Evolutionary conservation across 306 rosid species (phyloP), one percentile per base, ranked within the genome.

Genomic region (Acacia crassicarpa): DNA sequence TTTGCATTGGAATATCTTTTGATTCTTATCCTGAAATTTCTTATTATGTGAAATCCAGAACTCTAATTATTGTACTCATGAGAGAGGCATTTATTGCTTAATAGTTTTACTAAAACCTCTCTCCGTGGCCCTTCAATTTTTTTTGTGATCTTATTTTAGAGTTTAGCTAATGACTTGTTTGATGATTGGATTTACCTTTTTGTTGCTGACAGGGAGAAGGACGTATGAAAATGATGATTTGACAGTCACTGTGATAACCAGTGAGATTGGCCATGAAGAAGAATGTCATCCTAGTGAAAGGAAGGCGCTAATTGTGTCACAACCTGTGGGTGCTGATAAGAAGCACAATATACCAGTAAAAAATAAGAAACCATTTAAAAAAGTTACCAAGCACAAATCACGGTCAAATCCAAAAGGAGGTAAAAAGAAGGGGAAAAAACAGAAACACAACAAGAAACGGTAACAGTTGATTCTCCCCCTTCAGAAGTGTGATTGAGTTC

Each of bases 241-340:
- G 84, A 88, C 87, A 84, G 91, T 95, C 77, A 87, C 87, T 15
- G 98, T 93, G 67, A 90, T 89, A 77, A 95, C 98, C 70, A 87
- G 95, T 66, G 94, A 89, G 85, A 91, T 93, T 80, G 78, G 86
- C 83, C 88, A 77, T 3, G 94, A 87, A 49, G 93, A 89, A 58
- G 93, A 89, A 88, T 75, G 62, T 72, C 9, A 30, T 76, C 82
- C 83, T n/a, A 77, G 49, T 14, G 91, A 81, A 65, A 85, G 82
- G 85, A 83, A 84, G 51, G 86, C 75, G 32, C 68, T 81, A 16
- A 80, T 82, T 67, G 46, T 49, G 71, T 11, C 83, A 0, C 88
- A 82, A 54, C 51, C 87, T 49, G 72, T 78, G 67, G 87, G 75
- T 43, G 83, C 87, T 87, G 81, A 61, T 62, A 86, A 83, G 87